Conservation (phyloP, 768 basidiomycete species). For the Leccinum imitatum region DNA sequence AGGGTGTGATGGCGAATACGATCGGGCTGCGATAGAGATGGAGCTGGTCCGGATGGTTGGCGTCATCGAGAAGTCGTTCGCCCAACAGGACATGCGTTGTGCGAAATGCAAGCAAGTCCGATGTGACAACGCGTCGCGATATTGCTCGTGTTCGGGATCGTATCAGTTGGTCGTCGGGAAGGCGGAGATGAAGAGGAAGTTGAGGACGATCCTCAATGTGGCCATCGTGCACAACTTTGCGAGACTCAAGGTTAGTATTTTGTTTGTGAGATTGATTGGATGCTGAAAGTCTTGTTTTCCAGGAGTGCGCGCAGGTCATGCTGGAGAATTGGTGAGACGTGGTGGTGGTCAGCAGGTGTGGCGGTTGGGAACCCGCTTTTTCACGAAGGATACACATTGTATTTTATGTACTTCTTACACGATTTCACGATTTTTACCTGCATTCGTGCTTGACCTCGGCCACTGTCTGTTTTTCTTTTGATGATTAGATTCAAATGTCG, state of each 20-base stretch:
- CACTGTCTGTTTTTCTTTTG: too few species aligned
- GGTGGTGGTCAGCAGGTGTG: neutral
- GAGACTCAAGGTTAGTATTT: conserved; percentile 61
- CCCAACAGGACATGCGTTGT: conserved; percentile 90
- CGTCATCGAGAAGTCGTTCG: conserved; percentile 66
- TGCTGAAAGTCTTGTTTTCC: conserved; percentile 1
- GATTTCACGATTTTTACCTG: too few species aligned
- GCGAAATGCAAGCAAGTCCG: conserved; percentile 88
- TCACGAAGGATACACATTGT: neutral
- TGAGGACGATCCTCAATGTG: conserved; percentile 83
- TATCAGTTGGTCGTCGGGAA: conserved; percentile 74
- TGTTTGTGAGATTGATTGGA: too few species aligned
- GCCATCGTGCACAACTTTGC: conserved; percentile 69
- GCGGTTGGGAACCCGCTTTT: neutral
- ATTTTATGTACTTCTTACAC: neutral
- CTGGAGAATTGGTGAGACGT: conserved; percentile 38
- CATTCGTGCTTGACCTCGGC: too few species aligned
- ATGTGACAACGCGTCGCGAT: conserved; percentile 80
- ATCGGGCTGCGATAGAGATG: conserved; percentile 85
- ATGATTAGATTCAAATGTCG: too few species aligned
- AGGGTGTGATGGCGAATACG: conserved; percentile 81
- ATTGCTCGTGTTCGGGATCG: conserved; percentile 86
- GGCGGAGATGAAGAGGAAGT: conserved; percentile 64
- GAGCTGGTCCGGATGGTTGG: conserved; percentile 76
- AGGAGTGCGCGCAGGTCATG: conserved; percentile 42